Conservation (phyloP, 2,329 filamentous ascomycete genomes). For the Akanthomyces muscarius region DNA sequence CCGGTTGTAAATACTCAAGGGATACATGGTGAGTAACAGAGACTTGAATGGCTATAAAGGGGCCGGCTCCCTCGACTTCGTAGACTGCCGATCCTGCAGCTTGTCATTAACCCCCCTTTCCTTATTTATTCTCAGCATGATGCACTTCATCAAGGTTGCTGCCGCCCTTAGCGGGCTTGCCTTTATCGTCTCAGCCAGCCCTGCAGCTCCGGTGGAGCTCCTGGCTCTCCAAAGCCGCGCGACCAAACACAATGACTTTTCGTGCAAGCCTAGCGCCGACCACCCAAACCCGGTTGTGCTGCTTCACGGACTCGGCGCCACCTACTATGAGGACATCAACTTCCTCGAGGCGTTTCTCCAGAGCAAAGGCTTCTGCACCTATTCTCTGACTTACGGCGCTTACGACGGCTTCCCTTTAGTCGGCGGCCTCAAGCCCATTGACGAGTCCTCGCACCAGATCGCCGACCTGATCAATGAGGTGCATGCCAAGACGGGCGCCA, state of each 20-base stretch:
- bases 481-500: conserved; percentile 19
- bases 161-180: not conserved
- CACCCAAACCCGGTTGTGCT: conserved; percentile 23
- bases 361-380: conserved; percentile 21
- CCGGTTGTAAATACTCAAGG: too few relatives aligned
- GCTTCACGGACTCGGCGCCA: conserved; percentile 23
- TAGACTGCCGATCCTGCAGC: not conserved
- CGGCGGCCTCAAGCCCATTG: conserved; percentile 22
- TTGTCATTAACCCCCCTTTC: not conserved
- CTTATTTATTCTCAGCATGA: not conserved
- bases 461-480: conserved; percentile 21
- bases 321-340: conserved; percentile 21
- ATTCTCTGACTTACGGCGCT: conserved; percentile 23
- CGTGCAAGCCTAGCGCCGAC: conserved; percentile 16
- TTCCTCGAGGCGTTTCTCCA: conserved; percentile 21
- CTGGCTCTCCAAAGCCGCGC: not conserved
- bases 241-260: conserved; percentile 19
- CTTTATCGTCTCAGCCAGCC: not conserved
- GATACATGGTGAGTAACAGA: too few relatives aligned
- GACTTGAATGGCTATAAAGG: not conserved
- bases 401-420: conserved; percentile 20
- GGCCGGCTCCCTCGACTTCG: not conserved
- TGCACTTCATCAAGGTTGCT: not conserved
- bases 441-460: conserved; percentile 21
- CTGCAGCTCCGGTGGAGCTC: not conserved